Evolutionary conservation across 768 basidiomycete genomes (phyloP).

Genomic region (Lentinula guzmanii): DNA sequence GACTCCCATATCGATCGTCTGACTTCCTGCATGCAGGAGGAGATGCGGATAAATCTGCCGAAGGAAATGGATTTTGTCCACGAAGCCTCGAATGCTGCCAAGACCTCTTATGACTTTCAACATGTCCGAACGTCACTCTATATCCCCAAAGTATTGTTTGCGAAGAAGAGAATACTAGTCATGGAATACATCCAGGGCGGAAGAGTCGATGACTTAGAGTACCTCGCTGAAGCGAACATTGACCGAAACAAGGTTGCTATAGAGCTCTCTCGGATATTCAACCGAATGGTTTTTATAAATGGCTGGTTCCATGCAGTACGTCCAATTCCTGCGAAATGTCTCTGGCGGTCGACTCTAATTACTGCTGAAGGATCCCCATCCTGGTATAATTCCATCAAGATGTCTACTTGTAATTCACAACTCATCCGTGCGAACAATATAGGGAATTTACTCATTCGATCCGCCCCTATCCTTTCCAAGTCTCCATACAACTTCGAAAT

Average conservation of each 20-base stretch:
- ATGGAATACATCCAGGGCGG: conserved; percentile 95
- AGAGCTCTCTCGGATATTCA: conserved; percentile 82
- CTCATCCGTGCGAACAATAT: conserved; percentile 7
- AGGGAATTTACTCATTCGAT: conserved; percentile 91
- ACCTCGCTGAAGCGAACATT: conserved; percentile 75
- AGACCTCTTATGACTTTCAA: conserved; percentile 64
- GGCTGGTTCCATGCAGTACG: conserved; percentile 84
- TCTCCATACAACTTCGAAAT: conserved; percentile 96
- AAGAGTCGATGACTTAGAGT: conserved; percentile 82
- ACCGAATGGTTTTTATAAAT: conserved; percentile 92
- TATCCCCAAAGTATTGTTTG: conserved; percentile 76
- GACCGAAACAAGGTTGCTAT: conserved; percentile 92
- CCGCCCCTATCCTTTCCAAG: conserved; percentile 49
- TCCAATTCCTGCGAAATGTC: conserved; percentile 8
- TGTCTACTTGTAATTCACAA: not conserved
- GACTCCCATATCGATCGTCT: not conserved
- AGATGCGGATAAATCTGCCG: conserved; percentile 89
- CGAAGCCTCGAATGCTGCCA: conserved; percentile 82
- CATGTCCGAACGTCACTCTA: conserved; percentile 74
- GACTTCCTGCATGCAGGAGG: conserved; percentile 56
- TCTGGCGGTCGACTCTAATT: not conserved
- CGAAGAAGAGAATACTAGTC: conserved; percentile 78
- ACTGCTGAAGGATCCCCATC: conserved; percentile 70
- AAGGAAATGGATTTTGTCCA: conserved; percentile 94
- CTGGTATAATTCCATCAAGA: conserved; percentile 35